Base-by-base conservation (phyloP, 2,329 filamentous ascomycete species). In the Fusarium buharicum region DNA sequence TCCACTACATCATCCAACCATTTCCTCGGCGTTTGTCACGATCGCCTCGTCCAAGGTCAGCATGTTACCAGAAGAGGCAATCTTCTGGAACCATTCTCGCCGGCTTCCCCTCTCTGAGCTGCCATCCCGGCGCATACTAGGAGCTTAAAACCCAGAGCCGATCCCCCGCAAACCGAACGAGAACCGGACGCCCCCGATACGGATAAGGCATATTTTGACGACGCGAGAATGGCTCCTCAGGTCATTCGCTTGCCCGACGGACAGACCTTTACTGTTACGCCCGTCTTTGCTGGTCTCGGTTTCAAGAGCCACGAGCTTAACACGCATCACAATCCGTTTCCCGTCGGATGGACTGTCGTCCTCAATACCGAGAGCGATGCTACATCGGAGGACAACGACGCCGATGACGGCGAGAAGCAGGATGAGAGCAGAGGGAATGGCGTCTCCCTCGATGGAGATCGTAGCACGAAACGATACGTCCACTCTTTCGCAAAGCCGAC, bases 201-300 rank as follows among this genome's bases (percentile, higher is more conserved):
- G 61, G 60, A 50, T 18, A 37, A 36, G 43, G 17, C 24, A 39
- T 34, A 48, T 47, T 18, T 31, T 55, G 37, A 66, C 41, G 16
- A 24, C 22, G 22, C 22, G 22, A 24, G 4, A 5, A 79, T 79
- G 77, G 61, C 74, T 43, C 74, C 76, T 34, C 73, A 79, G 56
- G 74, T 84, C 41, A 81, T 93, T 57, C 85, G 90, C 75, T 82
- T 98, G 67, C 94, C 94, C 43, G 96, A 97, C 77, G 94, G 93
- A 71, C 92, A 95, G 78, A 89, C 84, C 64, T 85, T 95, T 72
- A 90, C 88, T 4, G 90, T 96, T 28, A 87, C 87, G 13, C 91
- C 93, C 1, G 92, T 97, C 22, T 97, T 97, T 74, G 92, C 91
- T n/a, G 94, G 94, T 28, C 83, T 95, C 52, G 91, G 89, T 70